phyloP scores from a whole-genome alignment of 129 eudicot genomes.

The Escallonia herrerae region DNA sequence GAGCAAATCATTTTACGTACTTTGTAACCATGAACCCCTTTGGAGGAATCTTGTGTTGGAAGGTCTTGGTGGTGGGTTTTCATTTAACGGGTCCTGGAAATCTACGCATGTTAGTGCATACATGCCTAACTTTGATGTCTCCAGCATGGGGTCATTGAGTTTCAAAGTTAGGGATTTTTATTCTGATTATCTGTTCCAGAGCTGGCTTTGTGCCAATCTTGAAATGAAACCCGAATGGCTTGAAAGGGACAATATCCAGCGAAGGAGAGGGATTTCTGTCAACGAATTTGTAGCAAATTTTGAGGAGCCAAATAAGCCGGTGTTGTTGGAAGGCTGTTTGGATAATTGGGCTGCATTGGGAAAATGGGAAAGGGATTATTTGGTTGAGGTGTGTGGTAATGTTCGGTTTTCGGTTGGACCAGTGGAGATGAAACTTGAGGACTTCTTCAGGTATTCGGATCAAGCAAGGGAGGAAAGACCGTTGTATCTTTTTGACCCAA shows the following conservation, averaged over 20 bases:
- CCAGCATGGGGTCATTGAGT: slow-evolving; percentile 31
- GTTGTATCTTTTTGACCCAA: slow-evolving; percentile 89
- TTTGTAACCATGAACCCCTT: slow-evolving; percentile 83
- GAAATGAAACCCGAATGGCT: slow-evolving; percentile 95
- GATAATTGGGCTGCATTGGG: slow-evolving; percentile 61
- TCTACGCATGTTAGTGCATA: slow-evolving; percentile 41
- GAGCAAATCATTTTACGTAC: slow-evolving; percentile 81
- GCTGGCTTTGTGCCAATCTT: slow-evolving; percentile 97
- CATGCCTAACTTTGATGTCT: slow-evolving; percentile 27
- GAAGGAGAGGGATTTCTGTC: slow-evolving; percentile 71
- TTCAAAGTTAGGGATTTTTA: slow-evolving; percentile 71
- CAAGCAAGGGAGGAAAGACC: slow-evolving; percentile 85
- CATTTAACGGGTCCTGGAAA: slow-evolving; percentile 76
- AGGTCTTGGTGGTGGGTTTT: slow-evolving; percentile 44
- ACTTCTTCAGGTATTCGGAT: slow-evolving; percentile 68
- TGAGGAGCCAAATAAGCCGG: slow-evolving; percentile 90
- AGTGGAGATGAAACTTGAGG: slow-evolving; percentile 66
- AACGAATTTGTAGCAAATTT: slow-evolving; percentile 64
- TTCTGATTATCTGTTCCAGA: slow-evolving; percentile 94
- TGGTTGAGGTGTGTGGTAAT: slow-evolving; percentile 48
- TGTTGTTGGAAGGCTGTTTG: slow-evolving; percentile 89
- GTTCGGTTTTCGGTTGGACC: slow-evolving; percentile 75
- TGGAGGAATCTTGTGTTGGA: slow-evolving; percentile 97
- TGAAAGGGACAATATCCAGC: slow-evolving; percentile 59
- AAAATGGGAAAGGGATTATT: slow-evolving; percentile 78